These are phyloP conservation scores for Blepharisma stoltei DNA, from an alignment of 73 alveolate genomes.

Conservation along the genomic window DNA sequence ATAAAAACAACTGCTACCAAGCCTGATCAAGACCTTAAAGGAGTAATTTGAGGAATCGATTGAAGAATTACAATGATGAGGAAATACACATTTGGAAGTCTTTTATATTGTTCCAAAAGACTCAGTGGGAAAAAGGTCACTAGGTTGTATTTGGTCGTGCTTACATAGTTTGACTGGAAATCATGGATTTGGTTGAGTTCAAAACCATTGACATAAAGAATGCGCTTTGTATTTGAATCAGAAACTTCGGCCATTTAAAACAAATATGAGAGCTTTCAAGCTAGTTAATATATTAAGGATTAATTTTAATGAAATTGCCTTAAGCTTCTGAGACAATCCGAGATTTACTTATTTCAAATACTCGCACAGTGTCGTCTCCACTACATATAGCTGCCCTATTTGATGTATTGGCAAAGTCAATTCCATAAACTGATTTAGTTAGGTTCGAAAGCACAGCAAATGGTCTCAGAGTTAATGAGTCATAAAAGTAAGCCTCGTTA, in stretches of 20 bases:
- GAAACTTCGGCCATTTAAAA: background rate
- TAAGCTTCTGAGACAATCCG: too few relatives aligned
- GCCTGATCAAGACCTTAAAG: slow-evolving; percentile 59
- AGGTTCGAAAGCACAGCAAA: background rate
- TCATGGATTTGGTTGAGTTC: background rate
- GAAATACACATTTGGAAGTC: slow-evolving; percentile 80
- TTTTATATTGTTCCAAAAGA: slow-evolving; percentile 55
- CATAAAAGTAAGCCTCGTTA: slow-evolving; percentile 2
- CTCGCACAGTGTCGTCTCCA: slow-evolving; percentile 7
- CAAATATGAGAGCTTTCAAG: too few relatives aligned
- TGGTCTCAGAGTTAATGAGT: background rate
- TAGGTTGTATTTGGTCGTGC: slow-evolving; percentile 31
- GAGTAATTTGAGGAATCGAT: slow-evolving; percentile 68
- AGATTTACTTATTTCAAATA: background rate
- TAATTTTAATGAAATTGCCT: too few relatives aligned
- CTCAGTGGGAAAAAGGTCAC: slow-evolving; percentile 20
- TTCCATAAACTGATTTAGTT: background rate
- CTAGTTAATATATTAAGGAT: too few relatives aligned
- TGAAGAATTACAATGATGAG: slow-evolving; percentile 63
- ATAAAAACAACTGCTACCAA: slow-evolving; percentile 62
- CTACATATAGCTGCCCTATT: background rate
- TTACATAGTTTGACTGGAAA: slow-evolving; percentile 51
- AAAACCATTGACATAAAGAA: background rate
- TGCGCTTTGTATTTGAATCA: slow-evolving; percentile 4
- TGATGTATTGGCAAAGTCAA: slow-evolving; percentile 24